These are phyloP conservation scores for Litsea cubeba DNA, from an alignment of 164 flowering plant genomes.

Conservation along the genomic window DNA sequence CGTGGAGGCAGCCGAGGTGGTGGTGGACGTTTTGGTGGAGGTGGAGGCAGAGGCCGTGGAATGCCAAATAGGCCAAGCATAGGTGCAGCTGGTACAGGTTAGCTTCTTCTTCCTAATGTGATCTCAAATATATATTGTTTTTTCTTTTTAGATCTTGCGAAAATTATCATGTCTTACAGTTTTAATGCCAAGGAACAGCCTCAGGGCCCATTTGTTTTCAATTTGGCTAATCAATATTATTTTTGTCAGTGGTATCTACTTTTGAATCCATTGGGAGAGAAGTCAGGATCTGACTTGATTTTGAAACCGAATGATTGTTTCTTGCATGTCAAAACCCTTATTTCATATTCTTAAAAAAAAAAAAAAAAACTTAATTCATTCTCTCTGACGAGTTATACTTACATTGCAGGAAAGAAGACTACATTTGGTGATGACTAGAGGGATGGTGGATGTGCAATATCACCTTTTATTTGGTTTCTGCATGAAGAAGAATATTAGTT, in stretches of 20 bases:
- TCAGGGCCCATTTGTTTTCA: not conserved
- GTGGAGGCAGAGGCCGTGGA: slow-evolving; percentile 48
- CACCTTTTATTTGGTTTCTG: not conserved
- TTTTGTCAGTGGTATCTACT: too few relatives aligned
- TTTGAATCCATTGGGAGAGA: too few relatives aligned
- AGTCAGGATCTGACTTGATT: too few relatives aligned
- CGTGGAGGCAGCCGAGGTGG: slow-evolving; percentile 30
- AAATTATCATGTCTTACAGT: not conserved
- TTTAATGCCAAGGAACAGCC: not conserved
- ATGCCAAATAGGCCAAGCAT: slow-evolving; percentile 35
- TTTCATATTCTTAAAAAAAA: too few relatives aligned
- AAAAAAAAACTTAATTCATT: not conserved
- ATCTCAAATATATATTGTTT: not conserved
- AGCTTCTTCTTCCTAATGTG: not conserved
- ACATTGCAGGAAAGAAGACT: slow-evolving; percentile 15
- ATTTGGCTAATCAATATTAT: not conserved
- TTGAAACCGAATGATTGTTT: too few relatives aligned
- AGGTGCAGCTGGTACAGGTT: slow-evolving; percentile 39
- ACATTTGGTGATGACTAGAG: slow-evolving; percentile 8
- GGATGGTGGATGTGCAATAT: not conserved
- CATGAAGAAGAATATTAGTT: too few relatives aligned
- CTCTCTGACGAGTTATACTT: not conserved
- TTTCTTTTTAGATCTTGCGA: not conserved
- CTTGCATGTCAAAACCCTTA: not conserved
- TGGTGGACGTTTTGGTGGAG: slow-evolving; percentile 23